Percentiles rank a stretch among this genome's conserved stretches.
These are phyloP conservation scores for Penicillium aurantiogriseum DNA, from an alignment of 2,329 filamentous ascomycete species.

Conservation along the genomic window DNA sequence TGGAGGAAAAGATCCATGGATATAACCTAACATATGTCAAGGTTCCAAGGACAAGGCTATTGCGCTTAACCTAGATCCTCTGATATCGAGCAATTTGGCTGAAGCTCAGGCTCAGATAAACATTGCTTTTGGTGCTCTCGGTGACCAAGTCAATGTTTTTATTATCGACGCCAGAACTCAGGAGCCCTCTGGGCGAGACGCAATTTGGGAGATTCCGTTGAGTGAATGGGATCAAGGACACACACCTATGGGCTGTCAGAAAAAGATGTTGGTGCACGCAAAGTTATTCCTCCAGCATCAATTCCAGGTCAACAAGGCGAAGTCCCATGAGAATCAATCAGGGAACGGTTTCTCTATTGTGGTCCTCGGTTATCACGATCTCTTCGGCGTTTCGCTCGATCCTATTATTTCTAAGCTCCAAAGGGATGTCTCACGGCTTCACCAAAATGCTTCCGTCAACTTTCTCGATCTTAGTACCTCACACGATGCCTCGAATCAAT, in stretches of 20 bases:
- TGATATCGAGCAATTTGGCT: neutral
- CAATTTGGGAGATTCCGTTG: neutral
- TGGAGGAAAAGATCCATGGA: neutral
- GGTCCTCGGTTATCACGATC: neutral
- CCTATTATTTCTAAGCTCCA: neutral
- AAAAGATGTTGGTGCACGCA: neutral
- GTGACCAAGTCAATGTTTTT: neutral
- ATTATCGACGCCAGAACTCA: neutral
- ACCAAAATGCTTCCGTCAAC: neutral
- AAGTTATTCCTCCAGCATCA: neutral
- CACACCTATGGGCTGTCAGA: neutral
- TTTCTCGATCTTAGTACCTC: neutral
- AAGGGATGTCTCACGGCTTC: neutral
- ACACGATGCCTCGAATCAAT: neutral
- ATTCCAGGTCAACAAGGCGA: neutral
- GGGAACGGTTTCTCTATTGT: neutral
- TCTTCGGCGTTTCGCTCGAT: neutral
- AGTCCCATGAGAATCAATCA: neutral
- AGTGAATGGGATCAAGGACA: neutral
- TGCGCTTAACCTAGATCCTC: neutral
- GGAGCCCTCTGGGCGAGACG: neutral
- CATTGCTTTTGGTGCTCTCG: neutral
- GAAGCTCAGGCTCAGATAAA: neutral
- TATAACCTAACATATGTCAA: neutral
- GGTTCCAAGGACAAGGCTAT: neutral